Percentiles rank a stretch among this genome's conserved stretches.
Conservation (phyloP, 371 early-diverging fungal genomes). For the Syncephalastrum sp. region DNA sequence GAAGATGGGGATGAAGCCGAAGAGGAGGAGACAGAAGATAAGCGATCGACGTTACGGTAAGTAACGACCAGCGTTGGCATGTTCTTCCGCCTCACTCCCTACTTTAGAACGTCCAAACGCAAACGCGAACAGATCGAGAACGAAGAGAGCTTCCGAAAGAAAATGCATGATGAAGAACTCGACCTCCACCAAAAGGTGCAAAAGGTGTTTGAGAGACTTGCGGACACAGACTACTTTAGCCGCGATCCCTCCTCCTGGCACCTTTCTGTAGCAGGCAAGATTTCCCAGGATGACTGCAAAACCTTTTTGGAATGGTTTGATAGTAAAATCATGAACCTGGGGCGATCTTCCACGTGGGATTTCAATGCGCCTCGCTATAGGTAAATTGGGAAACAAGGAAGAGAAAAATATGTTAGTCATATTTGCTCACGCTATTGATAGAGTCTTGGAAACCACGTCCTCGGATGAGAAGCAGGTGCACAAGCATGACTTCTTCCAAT, state of each 20-base stretch:
- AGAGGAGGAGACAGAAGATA: conserved; percentile 41
- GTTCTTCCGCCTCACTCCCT: neutral
- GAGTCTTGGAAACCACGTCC: no score
- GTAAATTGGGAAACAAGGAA: conserved; percentile 7
- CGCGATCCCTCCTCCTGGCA: no score
- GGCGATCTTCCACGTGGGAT: conserved; percentile 31
- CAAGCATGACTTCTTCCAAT: no score
- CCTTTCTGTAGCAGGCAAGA: no score
- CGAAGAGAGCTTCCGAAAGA: conserved; percentile 49
- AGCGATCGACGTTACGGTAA: conserved; percentile 53
- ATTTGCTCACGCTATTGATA: no score
- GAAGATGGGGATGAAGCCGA: conserved; percentile 24
- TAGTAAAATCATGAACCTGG: conserved; percentile 37
- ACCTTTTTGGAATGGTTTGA: conserved; percentile 46
- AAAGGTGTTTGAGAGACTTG: conserved; percentile 32
- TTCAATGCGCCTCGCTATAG: conserved; percentile 15
- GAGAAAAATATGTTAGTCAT: no score
- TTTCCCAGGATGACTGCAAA: neutral
- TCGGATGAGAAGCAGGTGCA: no score
- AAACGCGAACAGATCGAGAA: conserved; percentile 56
- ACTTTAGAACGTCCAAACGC: conserved; percentile 56
- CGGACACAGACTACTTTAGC: no score
- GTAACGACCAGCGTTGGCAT: neutral
- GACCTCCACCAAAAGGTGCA: conserved; percentile 39
- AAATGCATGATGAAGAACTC: conserved; percentile 56